These are phyloP conservation scores for Trametes elegans DNA, from an alignment of 768 basidiomycete genomes.

Conservation along the genomic window DNA sequence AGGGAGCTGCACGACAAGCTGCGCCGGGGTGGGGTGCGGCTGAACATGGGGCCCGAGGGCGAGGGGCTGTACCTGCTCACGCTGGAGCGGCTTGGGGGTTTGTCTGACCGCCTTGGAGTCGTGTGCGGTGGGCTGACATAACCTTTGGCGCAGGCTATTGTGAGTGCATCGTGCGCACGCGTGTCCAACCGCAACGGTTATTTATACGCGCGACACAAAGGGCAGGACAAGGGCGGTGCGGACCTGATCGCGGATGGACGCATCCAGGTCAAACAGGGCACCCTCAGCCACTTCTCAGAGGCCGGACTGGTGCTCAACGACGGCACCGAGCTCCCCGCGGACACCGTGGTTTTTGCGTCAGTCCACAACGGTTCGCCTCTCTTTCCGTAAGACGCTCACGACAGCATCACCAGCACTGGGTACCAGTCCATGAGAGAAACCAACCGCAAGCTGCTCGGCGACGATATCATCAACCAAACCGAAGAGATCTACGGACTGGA, in stretches of 20 bases:
- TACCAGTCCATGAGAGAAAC: conserved; percentile 34
- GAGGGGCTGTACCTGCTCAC: conserved; percentile 30
- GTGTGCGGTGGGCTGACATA: not conserved
- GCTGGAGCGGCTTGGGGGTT: conserved; percentile 35
- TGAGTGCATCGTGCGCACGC: not conserved
- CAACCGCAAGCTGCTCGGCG: conserved; percentile 35
- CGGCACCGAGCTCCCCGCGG: conserved; percentile 27
- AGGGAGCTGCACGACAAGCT: conserved; percentile 35
- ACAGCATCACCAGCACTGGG: conserved; percentile 29
- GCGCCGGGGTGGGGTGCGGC: conserved; percentile 35
- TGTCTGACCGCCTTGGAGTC: conserved; percentile 1
- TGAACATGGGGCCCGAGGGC: conserved; percentile 36
- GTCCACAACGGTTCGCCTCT: not conserved
- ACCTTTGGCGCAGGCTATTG: not conserved
- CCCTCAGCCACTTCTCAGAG: conserved; percentile 11
- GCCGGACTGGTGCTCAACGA: conserved; percentile 31
- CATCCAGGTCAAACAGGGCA: conserved; percentile 24
- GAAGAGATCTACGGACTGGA: conserved; percentile 39
- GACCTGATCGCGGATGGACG: conserved; percentile 22
- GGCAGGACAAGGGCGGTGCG: conserved; percentile 24
- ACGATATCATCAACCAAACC: conserved; percentile 33
- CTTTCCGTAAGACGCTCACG: not conserved
- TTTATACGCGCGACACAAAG: not conserved
- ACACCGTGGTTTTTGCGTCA: conserved; percentile 33
- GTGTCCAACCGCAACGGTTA: not conserved